Base-by-base conservation (phyloP, 164 flowering plant genomes). In the Annona cherimola region DNA sequence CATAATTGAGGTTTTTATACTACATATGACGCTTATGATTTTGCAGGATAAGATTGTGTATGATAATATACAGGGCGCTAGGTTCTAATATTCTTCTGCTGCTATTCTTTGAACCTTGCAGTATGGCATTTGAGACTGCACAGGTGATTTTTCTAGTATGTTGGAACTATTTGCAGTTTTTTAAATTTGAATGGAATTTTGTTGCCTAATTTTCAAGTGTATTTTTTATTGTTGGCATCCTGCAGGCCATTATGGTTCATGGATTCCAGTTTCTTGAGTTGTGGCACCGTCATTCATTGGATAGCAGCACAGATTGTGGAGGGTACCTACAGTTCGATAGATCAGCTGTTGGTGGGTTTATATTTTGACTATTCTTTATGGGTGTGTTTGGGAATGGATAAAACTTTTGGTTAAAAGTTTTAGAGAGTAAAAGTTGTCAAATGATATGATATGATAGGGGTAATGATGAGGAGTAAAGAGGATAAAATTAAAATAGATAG, bases 191-290 rank as follows among this genome's bases (percentile, higher is more conserved):
- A 67, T 3, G 67, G 3, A 55, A 6, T 66, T 66, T 46, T 62
- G 8, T 8, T 64, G 41, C 68, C 43, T 18, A 43, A 50, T 39
- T 61, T 77, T 70, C 67, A n/a, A 66, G 19, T 61, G 68, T 71
- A 18, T 55, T 65, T 72, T 44, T 16, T 43, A n/a, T 8, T 50
- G 44, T 73, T 73, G 67, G 66, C 76, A 73, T 4, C 78, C 20
- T 83, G 81, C 72, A 96, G 97, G 96, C 97, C 57, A 81, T 93
- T 79, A 83, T 96, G 82, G 88, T 91, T 74, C 98, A 96, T 84
- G 99, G 99, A 45, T 96, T 96, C 78, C 99, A 96, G 86, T 81
- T 93, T 72, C 87, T 96, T 87, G 99, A 96, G 73, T 80, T 93
- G 79, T 89, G 92, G 90, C 76, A 88, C 71, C 90, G 92, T 73